Base-by-base conservation (phyloP, 2,329 filamentous ascomycete species). In the Neocucurbitaria cava region DNA sequence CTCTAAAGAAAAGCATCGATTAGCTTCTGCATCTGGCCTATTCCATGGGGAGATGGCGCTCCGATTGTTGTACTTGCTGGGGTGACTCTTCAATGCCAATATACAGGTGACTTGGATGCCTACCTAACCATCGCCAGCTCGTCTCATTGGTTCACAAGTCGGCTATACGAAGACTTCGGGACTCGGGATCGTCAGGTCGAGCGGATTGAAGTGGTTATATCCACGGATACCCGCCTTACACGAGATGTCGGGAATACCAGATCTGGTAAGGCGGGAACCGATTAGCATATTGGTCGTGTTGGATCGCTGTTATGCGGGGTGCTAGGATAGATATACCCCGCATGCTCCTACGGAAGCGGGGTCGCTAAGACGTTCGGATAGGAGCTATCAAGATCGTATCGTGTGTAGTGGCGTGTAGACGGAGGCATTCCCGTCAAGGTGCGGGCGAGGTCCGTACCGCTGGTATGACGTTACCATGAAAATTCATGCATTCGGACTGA, bases 291-390 rank as follows among this genome's bases (percentile, higher is more conserved):
- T 20, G 18, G 35, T 38, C 18, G 13, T 15, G 7, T 5, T 38
- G 35, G 18, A 38, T 53, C 39, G 40, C 40, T 54, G 46, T 52
- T 57, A 52, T 60, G 64, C 61, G 62, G 64, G 62, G 64, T 61
- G 52, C 54, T 43, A 36, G 40, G 45, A 33, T 41, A 2, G 44
- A 26, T 60, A 26, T 60, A 64, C 62, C 62, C 64, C 64, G 64
- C 64, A 62, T 43, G 21, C 26, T 45, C 52, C 48, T 52, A 41
- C 52, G 47, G 58, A 52, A 53, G 44, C 52, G 18, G 55, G 48
- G 48, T 39, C 42, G 30, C 46, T 57, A n/a, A 49, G 40, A 17
- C 51, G 43, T 49, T 62, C 58, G 51, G 56, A 55, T 58, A 52
- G 52, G 41, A 58, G 30, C 42, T 50, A 40, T 58, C 33, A 49